Conservation (phyloP, 495 filamentous ascomycete genomes). For the Aspergillus hancockii region DNA sequence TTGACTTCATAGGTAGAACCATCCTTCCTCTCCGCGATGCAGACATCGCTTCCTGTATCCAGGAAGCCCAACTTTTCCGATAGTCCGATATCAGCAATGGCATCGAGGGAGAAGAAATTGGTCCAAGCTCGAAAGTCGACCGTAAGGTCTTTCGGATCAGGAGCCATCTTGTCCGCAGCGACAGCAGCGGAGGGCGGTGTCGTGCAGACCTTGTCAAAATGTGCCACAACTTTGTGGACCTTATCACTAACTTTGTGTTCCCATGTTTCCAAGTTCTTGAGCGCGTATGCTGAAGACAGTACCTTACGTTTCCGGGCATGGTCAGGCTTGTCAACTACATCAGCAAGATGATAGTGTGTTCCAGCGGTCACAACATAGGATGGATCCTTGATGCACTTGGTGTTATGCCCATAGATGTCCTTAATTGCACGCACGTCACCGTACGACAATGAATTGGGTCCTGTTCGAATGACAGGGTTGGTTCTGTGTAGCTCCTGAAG, state of each 20-base stretch:
- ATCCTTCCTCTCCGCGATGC: conserved; percentile 39
- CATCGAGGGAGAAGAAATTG: conserved; percentile 49
- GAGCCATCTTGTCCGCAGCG: conserved; percentile 24
- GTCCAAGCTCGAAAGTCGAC: conserved; percentile 49
- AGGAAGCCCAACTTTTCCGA: conserved; percentile 54
- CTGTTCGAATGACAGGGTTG: conserved; percentile 50
- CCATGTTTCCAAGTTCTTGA: conserved; percentile 57
- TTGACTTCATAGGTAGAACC: conserved; percentile 42
- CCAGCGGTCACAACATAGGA: conserved; percentile 45
- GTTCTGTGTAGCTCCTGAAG: conserved; percentile 44
- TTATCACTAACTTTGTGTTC: conserved; percentile 58
- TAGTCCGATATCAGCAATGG: conserved; percentile 56
- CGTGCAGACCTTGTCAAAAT: conserved; percentile 39
- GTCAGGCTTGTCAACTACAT: conserved; percentile 50
- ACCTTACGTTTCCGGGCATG: conserved; percentile 53
- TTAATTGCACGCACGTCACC: conserved; percentile 48
- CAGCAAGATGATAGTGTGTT: conserved; percentile 45
- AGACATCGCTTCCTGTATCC: conserved; percentile 45
- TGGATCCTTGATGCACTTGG: conserved; percentile 49
- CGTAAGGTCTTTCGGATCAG: conserved; percentile 27
- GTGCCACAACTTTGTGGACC: conserved; percentile 40
- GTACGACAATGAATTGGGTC: conserved; percentile 54
- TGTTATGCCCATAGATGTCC: conserved; percentile 58
- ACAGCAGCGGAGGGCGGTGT: conserved; percentile 25
- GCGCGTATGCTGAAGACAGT: conserved; percentile 51